Evolutionary conservation across 805 yeast species (phyloP).

Genomic region (Barnettozyma sp.): DNA sequence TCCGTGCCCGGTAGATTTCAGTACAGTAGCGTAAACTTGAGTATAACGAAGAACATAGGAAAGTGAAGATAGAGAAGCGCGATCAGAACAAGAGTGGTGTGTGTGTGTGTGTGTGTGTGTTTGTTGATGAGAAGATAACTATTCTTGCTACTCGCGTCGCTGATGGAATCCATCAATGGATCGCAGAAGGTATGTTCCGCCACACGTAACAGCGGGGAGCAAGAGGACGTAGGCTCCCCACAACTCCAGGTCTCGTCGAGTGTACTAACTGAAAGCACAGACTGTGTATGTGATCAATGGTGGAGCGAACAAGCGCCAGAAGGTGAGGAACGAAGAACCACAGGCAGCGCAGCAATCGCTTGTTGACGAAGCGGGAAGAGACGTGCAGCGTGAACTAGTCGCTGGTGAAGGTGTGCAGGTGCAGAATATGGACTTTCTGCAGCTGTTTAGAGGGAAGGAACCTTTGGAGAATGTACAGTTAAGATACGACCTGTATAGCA

Average conservation of each 20-base stretch:
- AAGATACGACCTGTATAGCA: slow-evolving; percentile 14
- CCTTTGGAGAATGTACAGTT: slow-evolving; percentile 11
- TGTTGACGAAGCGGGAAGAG: not conserved
- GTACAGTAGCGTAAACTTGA: not conserved
- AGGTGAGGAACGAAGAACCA: too few species aligned
- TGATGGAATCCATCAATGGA: slow-evolving; percentile 8
- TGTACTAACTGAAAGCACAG: slow-evolving; percentile 3
- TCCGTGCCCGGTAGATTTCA: not conserved
- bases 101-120: too few species aligned
- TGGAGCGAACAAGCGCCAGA: slow-evolving; percentile 8
- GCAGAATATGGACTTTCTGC: slow-evolving; percentile 12
- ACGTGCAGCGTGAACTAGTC: slow-evolving; percentile 1
- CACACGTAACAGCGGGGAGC: too few species aligned
- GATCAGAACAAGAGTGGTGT: too few species aligned
- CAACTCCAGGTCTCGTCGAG: too few species aligned
- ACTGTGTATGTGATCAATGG: slow-evolving; percentile 18
- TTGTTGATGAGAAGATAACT: too few species aligned
- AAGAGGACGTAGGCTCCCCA: too few species aligned
- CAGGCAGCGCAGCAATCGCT: too few species aligned
- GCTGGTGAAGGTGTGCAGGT: slow-evolving; percentile 15
- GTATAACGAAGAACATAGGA: too few species aligned
- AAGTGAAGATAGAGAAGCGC: too few species aligned
- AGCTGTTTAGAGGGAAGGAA: slow-evolving; percentile 17
- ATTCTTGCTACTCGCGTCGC: too few species aligned
- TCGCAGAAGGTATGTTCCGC: slow-evolving; percentile 13